Percentiles rank a stretch among this genome's conserved stretches.
Conservation (phyloP, 2,329 filamentous ascomycete genomes). For the Pseudogymnoascus sp. region DNA sequence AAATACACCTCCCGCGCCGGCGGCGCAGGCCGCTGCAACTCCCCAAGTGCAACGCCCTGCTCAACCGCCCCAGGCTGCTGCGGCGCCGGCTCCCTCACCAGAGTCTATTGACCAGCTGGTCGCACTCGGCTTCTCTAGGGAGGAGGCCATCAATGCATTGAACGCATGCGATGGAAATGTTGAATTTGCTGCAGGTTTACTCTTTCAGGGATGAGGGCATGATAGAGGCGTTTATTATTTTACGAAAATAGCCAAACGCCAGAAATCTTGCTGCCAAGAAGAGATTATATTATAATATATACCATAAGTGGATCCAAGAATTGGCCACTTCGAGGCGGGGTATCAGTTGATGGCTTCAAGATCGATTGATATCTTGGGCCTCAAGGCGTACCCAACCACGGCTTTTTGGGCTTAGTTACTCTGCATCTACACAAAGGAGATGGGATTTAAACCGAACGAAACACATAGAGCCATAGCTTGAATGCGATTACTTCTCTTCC, state of each 20-base stretch:
- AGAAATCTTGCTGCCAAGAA: neutral
- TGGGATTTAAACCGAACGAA: neutral
- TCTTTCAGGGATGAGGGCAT: conserved; percentile 46
- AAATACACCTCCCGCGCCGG: conserved; percentile 18
- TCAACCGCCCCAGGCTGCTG: conserved; percentile 16
- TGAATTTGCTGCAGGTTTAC: conserved; percentile 75
- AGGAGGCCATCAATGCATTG: conserved; percentile 71
- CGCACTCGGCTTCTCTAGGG: conserved; percentile 66
- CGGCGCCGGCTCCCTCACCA: conserved; percentile 35
- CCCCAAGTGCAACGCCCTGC: conserved; percentile 19
- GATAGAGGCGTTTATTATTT: neutral
- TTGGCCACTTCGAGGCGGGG: neutral
- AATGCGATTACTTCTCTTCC: neutral
- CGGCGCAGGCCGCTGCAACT: conserved; percentile 17
- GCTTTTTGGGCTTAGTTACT: neutral
- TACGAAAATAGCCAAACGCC: neutral
- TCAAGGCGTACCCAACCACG: neutral
- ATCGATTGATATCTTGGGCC: neutral
- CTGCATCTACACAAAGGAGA: neutral
- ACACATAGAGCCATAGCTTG: neutral
- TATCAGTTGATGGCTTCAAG: neutral
- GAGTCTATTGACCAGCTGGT: conserved; percentile 69
- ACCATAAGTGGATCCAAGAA: neutral
- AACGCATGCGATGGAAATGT: conserved; percentile 79
- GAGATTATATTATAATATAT: neutral